Percentiles rank a stretch among this genome's conserved stretches.
Evolutionary conservation across 2,329 filamentous ascomycete genomes (phyloP).

Genomic region (Paecilomyces niveus): DNA sequence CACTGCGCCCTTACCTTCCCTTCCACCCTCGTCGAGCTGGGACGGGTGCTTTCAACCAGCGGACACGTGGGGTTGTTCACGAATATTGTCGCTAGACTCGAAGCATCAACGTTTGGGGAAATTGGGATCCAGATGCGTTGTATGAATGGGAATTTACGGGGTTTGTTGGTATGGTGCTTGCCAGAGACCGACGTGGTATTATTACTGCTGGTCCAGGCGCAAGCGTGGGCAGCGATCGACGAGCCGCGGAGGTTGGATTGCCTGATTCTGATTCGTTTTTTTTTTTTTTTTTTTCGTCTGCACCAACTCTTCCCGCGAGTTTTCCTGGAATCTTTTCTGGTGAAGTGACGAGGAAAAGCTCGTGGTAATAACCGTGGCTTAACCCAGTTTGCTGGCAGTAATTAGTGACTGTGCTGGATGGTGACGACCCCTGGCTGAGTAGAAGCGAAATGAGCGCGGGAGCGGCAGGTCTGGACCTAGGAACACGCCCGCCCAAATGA

Average conservation of each 20-base stretch:
- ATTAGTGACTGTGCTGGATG: not conserved
- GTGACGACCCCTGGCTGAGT: not conserved
- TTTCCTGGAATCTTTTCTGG: too few relatives aligned
- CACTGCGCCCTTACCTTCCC: constrained; percentile 9
- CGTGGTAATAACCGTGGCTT: not conserved
- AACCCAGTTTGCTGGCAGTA: not conserved
- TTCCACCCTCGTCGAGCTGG: not conserved
- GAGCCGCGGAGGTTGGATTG: not conserved
- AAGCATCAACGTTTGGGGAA: too few relatives aligned
- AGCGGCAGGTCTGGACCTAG: not conserved
- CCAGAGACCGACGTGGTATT: not conserved
- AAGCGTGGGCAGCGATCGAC: not conserved
- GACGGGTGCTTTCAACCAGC: not conserved
- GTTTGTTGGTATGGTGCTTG: not conserved
- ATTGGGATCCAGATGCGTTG: too few relatives aligned
- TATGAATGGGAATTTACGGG: too few relatives aligned
- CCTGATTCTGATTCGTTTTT: not conserved
- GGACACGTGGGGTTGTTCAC: not conserved
- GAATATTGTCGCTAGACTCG: too few relatives aligned
- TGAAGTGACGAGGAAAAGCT: too few relatives aligned
- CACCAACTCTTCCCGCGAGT: too few relatives aligned
- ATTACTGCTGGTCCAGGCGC: not conserved
- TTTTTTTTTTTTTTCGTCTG: too few relatives aligned
- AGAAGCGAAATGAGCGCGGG: not conserved
- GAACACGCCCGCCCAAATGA: not conserved